Evolutionary conservation across 108 stramenopile genomes (phyloP), one percentile per base, ranked within the genome.

Genomic region (Nitzschia sp.): DNA sequence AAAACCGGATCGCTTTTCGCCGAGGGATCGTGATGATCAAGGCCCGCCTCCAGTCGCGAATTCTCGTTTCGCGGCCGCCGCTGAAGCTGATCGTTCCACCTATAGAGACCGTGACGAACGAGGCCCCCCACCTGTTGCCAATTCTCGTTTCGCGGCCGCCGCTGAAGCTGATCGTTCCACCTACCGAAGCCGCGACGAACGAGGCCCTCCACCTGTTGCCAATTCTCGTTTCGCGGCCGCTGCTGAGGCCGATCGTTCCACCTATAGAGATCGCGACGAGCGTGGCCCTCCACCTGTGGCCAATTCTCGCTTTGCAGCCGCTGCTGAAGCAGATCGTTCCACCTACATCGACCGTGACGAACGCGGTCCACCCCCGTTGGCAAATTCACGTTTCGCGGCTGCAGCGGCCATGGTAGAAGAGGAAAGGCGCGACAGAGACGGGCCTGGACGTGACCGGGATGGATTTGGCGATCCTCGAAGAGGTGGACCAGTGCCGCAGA

Each of bases 181-280:
- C 28, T 48, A 64, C 9, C 32, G 48, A 24, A 68, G 80, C 36
- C 62, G 78, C n/a, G 75, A 72, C 18, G 66, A 68, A 46, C 76
- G 85, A 25, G 85, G 82, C 15, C 86, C 83, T 29, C 88, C 85
- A 17, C 84, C 89, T 0, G 64, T 72, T 25, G 72, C 74, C 5
- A 87, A 87, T 56, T 81, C 82, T 33, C 64, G 89, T n/a, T 90
- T 90, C 69, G 86, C 85, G 23, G 78, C 80, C 25, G 86, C 81
- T 55, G 70, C 74, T 8, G 86, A 81, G 31, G 72, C 75, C 23
- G 75, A 85, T 33, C 57, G 76, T 48, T 57, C 60, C 23, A 66
- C 77, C 35, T 65, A 63, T 45, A 72, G 75, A 18, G 81, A 80
- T 17, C 49, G 77, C 17, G 66, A 74, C 33, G 74, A 82, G 27